These are phyloP conservation scores for Epichloe sibirici DNA, from an alignment of 2,329 filamentous ascomycete species.

Conservation along the genomic window DNA sequence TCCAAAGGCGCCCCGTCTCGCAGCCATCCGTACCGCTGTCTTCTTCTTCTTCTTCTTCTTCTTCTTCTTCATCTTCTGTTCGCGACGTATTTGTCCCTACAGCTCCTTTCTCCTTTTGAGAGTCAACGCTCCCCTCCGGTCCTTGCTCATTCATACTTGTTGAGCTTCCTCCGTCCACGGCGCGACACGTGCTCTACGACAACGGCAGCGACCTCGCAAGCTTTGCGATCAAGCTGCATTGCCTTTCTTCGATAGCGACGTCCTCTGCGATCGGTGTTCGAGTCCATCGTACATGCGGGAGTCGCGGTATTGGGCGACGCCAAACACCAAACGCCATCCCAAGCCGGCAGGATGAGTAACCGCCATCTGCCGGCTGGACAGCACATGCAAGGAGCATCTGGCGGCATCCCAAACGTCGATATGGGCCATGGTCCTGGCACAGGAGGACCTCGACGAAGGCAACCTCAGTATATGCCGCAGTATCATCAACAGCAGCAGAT, in stretches of 20 bases:
- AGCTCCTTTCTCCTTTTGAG: not conserved
- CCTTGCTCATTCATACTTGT: not conserved
- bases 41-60: not conserved
- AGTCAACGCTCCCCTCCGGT: not conserved
- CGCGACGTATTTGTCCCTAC: not conserved
- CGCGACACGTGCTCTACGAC: not conserved
- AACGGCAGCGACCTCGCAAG: not conserved
- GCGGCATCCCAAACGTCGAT: constrained; percentile 22
- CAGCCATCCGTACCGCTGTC: not conserved
- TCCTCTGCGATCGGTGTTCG: not conserved
- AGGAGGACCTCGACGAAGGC: constrained; percentile 25
- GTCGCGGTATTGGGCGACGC: constrained; percentile 24
- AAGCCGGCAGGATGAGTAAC: constrained; percentile 66
- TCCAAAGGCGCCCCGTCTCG: not conserved
- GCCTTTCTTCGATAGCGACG: not conserved
- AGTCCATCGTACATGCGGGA: constrained; percentile 14
- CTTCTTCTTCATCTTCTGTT: not conserved
- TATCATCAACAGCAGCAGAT: constrained; percentile 24
- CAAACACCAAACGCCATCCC: constrained; percentile 28
- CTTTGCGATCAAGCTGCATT: not conserved
- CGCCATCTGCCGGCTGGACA: constrained; percentile 69
- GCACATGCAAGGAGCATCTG: constrained; percentile 38
- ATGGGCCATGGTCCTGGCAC: constrained; percentile 21
- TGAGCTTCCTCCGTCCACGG: not conserved
- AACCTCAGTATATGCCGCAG: constrained; percentile 26